Base-by-base conservation (phyloP, 1,284 basidiomycete genomes). In the Bjerkandera adusta region DNA sequence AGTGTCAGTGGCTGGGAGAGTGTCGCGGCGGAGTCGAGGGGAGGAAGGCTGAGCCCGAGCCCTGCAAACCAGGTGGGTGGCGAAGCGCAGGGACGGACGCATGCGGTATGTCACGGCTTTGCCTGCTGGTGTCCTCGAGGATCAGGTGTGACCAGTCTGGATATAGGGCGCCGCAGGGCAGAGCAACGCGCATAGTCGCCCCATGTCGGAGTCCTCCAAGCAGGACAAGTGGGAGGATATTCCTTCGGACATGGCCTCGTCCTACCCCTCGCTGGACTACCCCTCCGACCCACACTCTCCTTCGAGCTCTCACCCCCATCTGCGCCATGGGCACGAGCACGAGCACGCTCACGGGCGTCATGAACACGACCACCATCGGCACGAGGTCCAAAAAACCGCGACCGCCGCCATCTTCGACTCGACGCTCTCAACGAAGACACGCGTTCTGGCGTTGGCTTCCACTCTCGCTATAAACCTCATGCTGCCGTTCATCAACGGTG, bases 401-500 rank as follows among this genome's bases (percentile, higher is more conserved):
- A 91, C 92, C 1, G 71, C 89, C n/a, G 80, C 87, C 13, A 75
- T 94, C 50, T 91, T 92, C 67, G 85, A 92, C 60, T 65, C 73
- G 16, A 72, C 79, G 43, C 70, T 91, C 41, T 76, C 84, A 21
- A 72, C 73, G 36, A 75, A 76, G 51, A 83, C 85, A 25, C 81
- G 87, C 42, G 57, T 85, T 24, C 77, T 78, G 39, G 89, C 92
- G 4, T 68, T 97, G 48, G 62, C 89, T 35, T 89, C 93, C 3
- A 85, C 89, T 6, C 65, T 98, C 48, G 89, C 89, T 30, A 94
- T 98, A 70, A 98, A 99, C 66, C 68, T 99, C 49, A 68, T 94
- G 2, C 73, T 98, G 34, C 96, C 96, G 0, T 99, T 99, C 64
- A 79, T 98, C 38, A 98, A 98, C 62, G 96, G 96, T 22, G 89